Base-by-base conservation (phyloP, 208 protist genomes). In the Leishmania gerbilli region DNA sequence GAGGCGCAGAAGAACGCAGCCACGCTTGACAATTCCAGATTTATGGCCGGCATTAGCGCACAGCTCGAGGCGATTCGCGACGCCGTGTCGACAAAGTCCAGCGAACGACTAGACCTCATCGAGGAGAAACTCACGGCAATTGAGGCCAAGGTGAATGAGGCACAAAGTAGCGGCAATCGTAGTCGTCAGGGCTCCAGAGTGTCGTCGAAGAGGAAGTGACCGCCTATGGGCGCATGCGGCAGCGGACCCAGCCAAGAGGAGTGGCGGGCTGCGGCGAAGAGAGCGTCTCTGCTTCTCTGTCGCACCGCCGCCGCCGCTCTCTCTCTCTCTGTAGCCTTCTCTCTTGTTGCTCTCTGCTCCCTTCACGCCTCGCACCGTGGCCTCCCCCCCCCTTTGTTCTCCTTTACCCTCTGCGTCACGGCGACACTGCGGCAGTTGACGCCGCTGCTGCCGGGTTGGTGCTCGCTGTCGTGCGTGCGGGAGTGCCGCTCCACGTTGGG, bases 41-140 rank as follows among this genome's bases (percentile, higher is more conserved):
- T 92, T 77, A 91, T 88, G 37, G 89, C 89, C 37, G 93, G 93
- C 15, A 84, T 98, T 47, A 76, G 85, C n/a, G 92, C 95, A 83
- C 95, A 98, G 89, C 88, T 98, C 3, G 84, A 89, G 60, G 62
- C 71, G 0, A 98, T 98, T 76, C 90, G 91, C 37, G 84, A 90
- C 49, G 84, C 91, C 9, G 95, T 97, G 5, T 62, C 82, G n/a
- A 80, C 82, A 17, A 85, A 89, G 31, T 90, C 93, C 71, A 53
- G 84, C 34, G 88, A 88, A 42, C 87, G 90, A 5, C 86, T 98
- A 0, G 93, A 93, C 82, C 79, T 84, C n/a, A 89, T 96, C 47
- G 95, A 98, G 80, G 79, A 87, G 60, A 93, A 92, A 74, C 86
- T 98, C 24, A 74, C 79, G 7, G 89, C 82, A 11, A 87, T 98